Percentiles rank a stretch among this genome's conserved stretches.
Evolutionary conservation across 169 alveolate species (phyloP).

Genomic region (Cardiosporidium cionae): DNA sequence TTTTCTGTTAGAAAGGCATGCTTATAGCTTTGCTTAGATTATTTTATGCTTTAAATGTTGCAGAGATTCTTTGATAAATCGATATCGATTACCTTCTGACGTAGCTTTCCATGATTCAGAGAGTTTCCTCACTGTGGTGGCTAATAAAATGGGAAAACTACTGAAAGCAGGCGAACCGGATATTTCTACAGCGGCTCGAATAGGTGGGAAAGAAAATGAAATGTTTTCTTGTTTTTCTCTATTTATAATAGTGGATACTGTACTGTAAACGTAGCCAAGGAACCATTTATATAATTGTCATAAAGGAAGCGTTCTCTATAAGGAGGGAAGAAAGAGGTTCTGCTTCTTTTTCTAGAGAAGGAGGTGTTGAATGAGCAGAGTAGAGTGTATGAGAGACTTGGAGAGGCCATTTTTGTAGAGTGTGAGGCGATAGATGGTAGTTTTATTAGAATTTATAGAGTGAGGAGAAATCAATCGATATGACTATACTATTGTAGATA

Average conservation of each 20-base stretch:
- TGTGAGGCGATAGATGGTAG: not conserved
- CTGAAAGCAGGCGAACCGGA: slow-evolving; percentile 86
- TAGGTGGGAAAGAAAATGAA: slow-evolving; percentile 4
- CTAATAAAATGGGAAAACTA: slow-evolving; percentile 71
- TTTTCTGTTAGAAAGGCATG: not conserved
- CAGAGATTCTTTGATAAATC: slow-evolving; percentile 32
- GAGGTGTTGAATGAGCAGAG: not conserved
- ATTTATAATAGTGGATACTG: not conserved
- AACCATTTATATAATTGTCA: not conserved
- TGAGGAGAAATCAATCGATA: too few relatives aligned
- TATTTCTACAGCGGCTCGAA: slow-evolving; percentile 71
- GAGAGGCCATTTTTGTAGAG: not conserved
- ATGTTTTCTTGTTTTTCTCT: too few relatives aligned
- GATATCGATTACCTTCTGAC: slow-evolving; percentile 30
- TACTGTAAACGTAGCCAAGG: not conserved
- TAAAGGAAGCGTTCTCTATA: not conserved
- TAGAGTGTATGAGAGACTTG: not conserved
- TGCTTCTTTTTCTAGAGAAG: not conserved
- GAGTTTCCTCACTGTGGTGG: slow-evolving; percentile 74
- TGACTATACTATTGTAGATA: not conserved
- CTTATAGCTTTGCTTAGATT: not conserved
- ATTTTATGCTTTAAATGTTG: not conserved
- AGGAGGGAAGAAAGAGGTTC: not conserved
- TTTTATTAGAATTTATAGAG: not conserved
- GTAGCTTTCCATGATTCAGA: slow-evolving; percentile 66